Conservation (phyloP, 306 rosid genomes). For the Cotoneaster glaucophyllus region DNA sequence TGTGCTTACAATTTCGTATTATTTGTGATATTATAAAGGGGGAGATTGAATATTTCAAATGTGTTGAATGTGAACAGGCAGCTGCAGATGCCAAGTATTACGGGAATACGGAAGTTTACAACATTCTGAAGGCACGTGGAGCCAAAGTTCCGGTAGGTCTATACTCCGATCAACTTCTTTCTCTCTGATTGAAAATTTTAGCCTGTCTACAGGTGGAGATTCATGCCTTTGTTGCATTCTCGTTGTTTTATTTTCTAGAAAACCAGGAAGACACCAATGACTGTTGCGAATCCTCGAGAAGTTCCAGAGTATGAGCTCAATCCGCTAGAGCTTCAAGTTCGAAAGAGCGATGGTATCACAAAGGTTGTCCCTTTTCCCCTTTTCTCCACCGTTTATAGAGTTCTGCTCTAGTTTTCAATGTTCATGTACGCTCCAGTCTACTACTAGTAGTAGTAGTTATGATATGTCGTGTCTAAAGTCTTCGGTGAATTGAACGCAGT, state of each 20-base stretch:
- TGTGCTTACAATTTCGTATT: neutral
- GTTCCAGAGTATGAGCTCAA: constrained; percentile 99
- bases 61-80: constrained; percentile 51
- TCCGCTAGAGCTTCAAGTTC: constrained; percentile 93
- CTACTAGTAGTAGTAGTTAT: neutral
- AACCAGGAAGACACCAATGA: constrained; percentile 90
- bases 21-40: neutral
- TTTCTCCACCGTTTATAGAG: neutral
- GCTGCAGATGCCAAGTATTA: constrained; percentile 98
- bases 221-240: constrained; percentile 19
- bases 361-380: constrained; percentile 36
- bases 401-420: neutral
- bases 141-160: constrained; percentile 79
- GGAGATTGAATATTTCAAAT: neutral
- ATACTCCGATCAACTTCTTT: neutral
- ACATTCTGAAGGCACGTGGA: constrained; percentile 81
- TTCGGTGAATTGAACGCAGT: neutral
- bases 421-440: neutral
- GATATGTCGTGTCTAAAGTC: neutral
- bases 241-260: constrained; percentile 38
- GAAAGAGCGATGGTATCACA: constrained; percentile 82
- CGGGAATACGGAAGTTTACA: constrained; percentile 67
- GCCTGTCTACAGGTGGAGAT: neutral
- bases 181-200: neutral
- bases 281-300: constrained; percentile 96